Percentiles rank a stretch among this genome's conserved stretches.
phyloP scores from a whole-genome alignment of 306 rosid species.

The Quercus variabilis region DNA sequence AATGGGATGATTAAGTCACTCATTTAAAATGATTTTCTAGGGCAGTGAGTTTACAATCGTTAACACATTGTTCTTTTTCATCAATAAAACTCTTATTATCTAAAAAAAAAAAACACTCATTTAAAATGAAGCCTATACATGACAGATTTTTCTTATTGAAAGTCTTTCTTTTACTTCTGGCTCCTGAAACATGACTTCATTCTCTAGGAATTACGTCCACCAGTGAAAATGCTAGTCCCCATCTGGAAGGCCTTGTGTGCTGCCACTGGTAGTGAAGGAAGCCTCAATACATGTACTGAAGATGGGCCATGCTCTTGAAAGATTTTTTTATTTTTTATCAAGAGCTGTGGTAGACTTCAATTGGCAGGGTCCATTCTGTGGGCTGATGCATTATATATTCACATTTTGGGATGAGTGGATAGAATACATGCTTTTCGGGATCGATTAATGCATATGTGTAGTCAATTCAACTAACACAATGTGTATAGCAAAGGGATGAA shows the following conservation, averaged over 20 bases:
- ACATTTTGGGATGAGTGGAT: not conserved
- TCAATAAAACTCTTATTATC: too few relatives aligned
- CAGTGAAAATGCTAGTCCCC: slow-evolving; percentile 72
- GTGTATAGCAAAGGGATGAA: not conserved
- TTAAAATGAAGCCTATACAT: not conserved
- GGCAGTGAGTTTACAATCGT: too few relatives aligned
- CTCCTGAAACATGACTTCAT: slow-evolving; percentile 21
- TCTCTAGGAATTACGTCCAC: slow-evolving; percentile 65
- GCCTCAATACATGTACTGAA: slow-evolving; percentile 19
- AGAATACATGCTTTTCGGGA: not conserved
- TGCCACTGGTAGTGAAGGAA: slow-evolving; percentile 44
- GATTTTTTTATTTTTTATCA: not conserved
- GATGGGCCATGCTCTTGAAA: slow-evolving; percentile 19
- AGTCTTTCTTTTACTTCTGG: not conserved
- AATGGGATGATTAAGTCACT: not conserved
- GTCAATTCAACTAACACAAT: not conserved
- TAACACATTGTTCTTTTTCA: too few relatives aligned
- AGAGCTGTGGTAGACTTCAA: not conserved
- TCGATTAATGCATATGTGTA: not conserved
- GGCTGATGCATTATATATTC: not conserved
- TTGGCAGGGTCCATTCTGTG: not conserved
- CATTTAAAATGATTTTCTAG: not conserved
- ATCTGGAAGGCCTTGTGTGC: slow-evolving; percentile 90
- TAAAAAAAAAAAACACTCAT: not conserved
- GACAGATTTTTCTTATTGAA: not conserved